Base-by-base conservation (phyloP, 139 green algal species). In the Pleodorina starrii region DNA sequence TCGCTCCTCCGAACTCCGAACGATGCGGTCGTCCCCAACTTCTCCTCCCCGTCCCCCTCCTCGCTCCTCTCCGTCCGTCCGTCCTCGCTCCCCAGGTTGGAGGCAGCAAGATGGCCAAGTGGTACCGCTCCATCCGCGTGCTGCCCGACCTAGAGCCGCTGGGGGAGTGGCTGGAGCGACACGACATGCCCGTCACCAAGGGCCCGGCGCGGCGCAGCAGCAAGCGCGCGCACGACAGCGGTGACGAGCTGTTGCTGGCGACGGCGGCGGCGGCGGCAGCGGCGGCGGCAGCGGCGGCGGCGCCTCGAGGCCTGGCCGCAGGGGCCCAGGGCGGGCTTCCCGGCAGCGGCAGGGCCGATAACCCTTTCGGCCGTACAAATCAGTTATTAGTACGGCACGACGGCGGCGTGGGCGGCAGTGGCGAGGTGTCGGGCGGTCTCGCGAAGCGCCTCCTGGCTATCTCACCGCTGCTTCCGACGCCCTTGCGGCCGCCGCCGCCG, bases 91-190 rank as follows among this genome's bases (percentile, higher is more conserved):
- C n/a, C n/a, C 78, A 76, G 68, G 68, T 76, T 17, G 68, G 68
- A 2, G 68, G 68, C 14, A 76, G 68, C 68, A 76, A 76, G 68
- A 76, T 76, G 68, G 68, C 68, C 32, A 87, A 87, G 44, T 87
- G 80, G 80, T 87, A 87, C 43, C 80, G 80, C 80, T 87, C 80
- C 59, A 87, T 87, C 80, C 80, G 80, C 14, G 80, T 87, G 80
- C 32, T 87, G 60, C 80, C 80, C 21, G 57, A 77, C 32, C n/a
- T 87, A 42, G 80, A 87, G 44, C 59, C 80, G 14, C 80, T 87
- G 80, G 80, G 80, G 59, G 80, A 87, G 32, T 87, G 80, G 80
- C 80, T 87, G 16, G 80, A 87, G 40, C 59, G 57, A 0, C 80
- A 77, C 57, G 60, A 29, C 1, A 71, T 87, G 57, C 80, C 80